These are phyloP conservation scores for Tylopilus balloui DNA, from an alignment of 768 basidiomycete genomes.

Conservation along the genomic window DNA sequence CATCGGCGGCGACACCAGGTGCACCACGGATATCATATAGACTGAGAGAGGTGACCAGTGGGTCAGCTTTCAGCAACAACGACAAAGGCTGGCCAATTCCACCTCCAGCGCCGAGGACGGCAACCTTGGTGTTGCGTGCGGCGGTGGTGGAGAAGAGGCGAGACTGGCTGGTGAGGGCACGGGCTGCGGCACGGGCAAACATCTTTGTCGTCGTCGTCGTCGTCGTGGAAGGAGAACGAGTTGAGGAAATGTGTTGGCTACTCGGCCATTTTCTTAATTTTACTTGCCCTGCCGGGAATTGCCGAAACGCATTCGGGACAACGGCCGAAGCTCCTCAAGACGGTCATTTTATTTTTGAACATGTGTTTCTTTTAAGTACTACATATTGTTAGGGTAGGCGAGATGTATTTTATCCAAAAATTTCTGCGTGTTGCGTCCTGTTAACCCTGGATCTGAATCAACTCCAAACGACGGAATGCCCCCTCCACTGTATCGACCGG, in stretches of 20 bases:
- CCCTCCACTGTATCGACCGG: background rate
- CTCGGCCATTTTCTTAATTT: slow-evolving; percentile 2
- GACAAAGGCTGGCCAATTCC: slow-evolving; percentile 98
- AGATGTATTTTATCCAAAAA: background rate
- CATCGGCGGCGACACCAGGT: slow-evolving; percentile 91
- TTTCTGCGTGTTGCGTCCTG: background rate
- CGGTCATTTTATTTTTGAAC: no score
- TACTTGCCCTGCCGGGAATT: slow-evolving; percentile 10
- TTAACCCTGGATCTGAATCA: background rate
- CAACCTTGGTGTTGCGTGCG: slow-evolving; percentile 77
- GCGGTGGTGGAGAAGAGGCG: slow-evolving; percentile 76
- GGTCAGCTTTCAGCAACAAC: slow-evolving; percentile 82
- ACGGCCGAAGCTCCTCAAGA: no score
- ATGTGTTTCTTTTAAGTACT: no score
- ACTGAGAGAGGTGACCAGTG: slow-evolving; percentile 77
- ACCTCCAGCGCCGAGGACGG: slow-evolving; percentile 96
- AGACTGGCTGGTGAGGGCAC: slow-evolving; percentile 49
- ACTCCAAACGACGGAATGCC: background rate
- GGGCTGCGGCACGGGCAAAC: slow-evolving; percentile 63
- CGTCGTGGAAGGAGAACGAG: slow-evolving; percentile 10
- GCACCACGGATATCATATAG: slow-evolving; percentile 39
- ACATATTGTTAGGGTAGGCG: no score
- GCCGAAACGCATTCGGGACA: slow-evolving; percentile 10
- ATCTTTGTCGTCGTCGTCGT: slow-evolving; percentile 40
- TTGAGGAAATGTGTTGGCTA: background rate